Evolutionary conservation across 768 basidiomycete species (phyloP).

Genomic region (Auricularia sp.): DNA sequence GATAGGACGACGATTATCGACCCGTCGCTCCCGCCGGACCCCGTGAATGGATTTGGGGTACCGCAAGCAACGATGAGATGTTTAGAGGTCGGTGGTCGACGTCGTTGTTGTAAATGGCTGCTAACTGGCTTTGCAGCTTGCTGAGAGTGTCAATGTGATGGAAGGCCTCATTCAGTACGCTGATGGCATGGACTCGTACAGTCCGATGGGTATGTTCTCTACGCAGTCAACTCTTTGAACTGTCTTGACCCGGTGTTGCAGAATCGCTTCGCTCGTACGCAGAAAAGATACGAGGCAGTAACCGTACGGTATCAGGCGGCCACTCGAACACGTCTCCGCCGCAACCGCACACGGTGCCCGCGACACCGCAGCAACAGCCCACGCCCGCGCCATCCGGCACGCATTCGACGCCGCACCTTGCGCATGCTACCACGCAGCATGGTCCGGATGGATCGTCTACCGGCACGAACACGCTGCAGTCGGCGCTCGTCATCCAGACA

Average conservation of each 20-base stretch:
- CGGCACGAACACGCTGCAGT: background rate
- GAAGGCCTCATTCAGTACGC: background rate
- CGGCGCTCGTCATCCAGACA: background rate
- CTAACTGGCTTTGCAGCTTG: conserved; percentile 5
- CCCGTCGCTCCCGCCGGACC: conserved; percentile 67
- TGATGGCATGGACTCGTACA: background rate
- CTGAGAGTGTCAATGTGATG: background rate
- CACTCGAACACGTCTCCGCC: background rate
- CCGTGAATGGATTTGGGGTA: conserved; percentile 81
- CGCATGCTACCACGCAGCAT: background rate
- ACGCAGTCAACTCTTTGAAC: background rate
- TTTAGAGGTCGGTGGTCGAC: conserved; percentile 47
- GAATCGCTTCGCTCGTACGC: conserved; percentile 36
- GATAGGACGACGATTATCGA: conserved; percentile 41
- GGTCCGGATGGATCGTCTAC: background rate
- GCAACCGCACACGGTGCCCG: background rate
- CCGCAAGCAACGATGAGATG: conserved; percentile 86
- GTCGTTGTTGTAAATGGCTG: too few species aligned
- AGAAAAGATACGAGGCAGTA: conserved; percentile 27
- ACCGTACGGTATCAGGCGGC: conserved; percentile 4
- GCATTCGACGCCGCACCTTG: background rate
- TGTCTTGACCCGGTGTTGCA: conserved; percentile 11
- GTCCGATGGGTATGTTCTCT: background rate
- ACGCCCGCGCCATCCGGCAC: background rate
- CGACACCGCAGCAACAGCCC: background rate